These are phyloP conservation scores for Epichloe gansuensis DNA, from an alignment of 2,329 filamentous ascomycete species.

Conservation along the genomic window DNA sequence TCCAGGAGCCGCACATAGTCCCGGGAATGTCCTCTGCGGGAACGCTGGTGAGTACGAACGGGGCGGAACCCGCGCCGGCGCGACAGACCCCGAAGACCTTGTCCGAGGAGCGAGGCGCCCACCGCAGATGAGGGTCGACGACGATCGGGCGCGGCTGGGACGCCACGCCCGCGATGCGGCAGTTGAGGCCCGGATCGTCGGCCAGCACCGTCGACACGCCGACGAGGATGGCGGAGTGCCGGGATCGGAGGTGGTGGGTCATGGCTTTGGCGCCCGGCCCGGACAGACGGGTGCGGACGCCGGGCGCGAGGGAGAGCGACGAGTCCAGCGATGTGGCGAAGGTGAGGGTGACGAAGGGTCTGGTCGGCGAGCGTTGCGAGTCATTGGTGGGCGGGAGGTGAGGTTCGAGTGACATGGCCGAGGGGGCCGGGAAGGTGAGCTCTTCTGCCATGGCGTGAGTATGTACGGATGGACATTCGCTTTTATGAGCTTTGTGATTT, in stretches of 20 bases:
- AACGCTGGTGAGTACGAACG: conserved; percentile 53
- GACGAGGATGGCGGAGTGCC: conserved; percentile 74
- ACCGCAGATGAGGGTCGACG: conserved; percentile 67
- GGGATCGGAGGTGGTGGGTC: conserved; percentile 80
- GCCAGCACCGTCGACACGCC: conserved; percentile 75
- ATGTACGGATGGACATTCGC: no score
- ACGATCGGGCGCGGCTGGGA: conserved; percentile 70
- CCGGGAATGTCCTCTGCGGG: conserved; percentile 30
- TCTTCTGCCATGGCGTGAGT: conserved; percentile 19
- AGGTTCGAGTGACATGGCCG: conserved; percentile 20
- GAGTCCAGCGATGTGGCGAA: conserved; percentile 87
- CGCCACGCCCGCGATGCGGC: conserved; percentile 52
- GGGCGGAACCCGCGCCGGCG: conserved; percentile 56
- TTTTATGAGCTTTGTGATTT: no score
- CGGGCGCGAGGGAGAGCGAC: conserved; percentile 62
- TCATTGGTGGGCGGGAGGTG: conserved; percentile 17
- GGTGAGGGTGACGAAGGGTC: conserved; percentile 62
- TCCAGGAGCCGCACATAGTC: conserved; percentile 31
- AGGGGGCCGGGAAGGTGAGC: conserved; percentile 21
- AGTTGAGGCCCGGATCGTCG: conserved; percentile 80
- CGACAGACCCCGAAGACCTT: conserved; percentile 56
- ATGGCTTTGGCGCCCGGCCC: conserved; percentile 77
- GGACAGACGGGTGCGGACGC: conserved; percentile 71
- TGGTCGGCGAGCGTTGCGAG: background rate
- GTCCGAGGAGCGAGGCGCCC: conserved; percentile 47